Percentiles rank a stretch among this genome's conserved stretches.
phyloP scores from a whole-genome alignment of 176 grass and related monocot genomes.

The Rhynchospora pubera region DNA sequence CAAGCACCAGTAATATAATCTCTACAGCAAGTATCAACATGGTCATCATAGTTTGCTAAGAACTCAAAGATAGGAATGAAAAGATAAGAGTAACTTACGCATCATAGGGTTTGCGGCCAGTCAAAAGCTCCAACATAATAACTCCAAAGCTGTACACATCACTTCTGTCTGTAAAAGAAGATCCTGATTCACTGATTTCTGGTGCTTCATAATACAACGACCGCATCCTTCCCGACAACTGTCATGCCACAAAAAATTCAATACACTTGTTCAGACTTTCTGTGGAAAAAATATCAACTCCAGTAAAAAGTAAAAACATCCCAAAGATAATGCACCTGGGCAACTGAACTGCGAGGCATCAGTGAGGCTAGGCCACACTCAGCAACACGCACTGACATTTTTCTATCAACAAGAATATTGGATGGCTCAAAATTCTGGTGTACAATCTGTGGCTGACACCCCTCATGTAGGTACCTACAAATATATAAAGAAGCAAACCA shows the following conservation, averaged over 20 bases:
- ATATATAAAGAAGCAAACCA: conserved; percentile 18
- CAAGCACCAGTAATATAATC: not conserved
- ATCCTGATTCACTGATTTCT: conserved; percentile 73
- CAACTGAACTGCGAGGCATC: conserved; percentile 46
- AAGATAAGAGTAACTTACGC: conserved; percentile 38
- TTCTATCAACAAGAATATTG: conserved; percentile 66
- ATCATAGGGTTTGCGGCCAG: conserved; percentile 83
- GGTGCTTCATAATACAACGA: conserved; percentile 84
- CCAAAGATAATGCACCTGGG: conserved; percentile 43
- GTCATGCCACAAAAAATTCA: conserved; percentile 24
- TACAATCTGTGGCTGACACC: conserved; percentile 57
- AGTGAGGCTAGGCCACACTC: conserved; percentile 65
- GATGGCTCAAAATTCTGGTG: conserved; percentile 86
- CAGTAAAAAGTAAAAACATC: not conserved
- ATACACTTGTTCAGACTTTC: not conserved
- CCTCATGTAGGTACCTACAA: conserved; percentile 80
- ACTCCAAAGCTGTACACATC: conserved; percentile 96
- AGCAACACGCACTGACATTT: conserved; percentile 59
- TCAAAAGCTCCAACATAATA: conserved; percentile 97
- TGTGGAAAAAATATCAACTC: not conserved
- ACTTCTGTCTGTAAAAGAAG: conserved; percentile 58
- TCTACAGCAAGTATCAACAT: conserved; percentile 16
- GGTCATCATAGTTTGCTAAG: not conserved
- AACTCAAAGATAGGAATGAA: not conserved
- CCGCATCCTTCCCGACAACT: conserved; percentile 63